Evolutionary conservation across 2,329 filamentous ascomycete genomes (phyloP).

Genomic region (Ascochyta clinopodiicola): DNA sequence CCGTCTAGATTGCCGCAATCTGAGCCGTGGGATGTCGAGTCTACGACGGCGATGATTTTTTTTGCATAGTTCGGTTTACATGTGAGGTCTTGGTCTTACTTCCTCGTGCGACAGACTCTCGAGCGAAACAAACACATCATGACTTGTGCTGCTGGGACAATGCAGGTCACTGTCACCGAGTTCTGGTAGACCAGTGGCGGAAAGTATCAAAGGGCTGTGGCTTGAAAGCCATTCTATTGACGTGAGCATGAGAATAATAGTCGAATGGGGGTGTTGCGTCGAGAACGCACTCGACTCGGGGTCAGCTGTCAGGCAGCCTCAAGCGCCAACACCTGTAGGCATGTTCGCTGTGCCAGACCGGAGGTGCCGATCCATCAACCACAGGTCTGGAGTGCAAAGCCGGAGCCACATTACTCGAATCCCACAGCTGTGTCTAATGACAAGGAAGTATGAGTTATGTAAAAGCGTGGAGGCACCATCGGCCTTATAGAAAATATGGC

Average conservation of each 20-base stretch:
- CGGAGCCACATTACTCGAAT: background rate
- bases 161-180: background rate
- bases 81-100: background rate
- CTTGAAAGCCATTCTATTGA: background rate
- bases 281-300: slow-evolving; percentile 4
- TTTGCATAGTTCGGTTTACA: background rate
- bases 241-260: background rate
- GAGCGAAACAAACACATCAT: background rate
- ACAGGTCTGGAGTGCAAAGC: background rate
- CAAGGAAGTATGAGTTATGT: slow-evolving; percentile 20
- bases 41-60: background rate
- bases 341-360: background rate
- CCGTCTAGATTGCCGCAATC: background rate
- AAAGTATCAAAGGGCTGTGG: background rate
- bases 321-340: background rate
- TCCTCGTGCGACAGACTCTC: background rate
- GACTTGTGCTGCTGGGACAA: background rate
- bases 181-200: slow-evolving; percentile 3
- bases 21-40: background rate
- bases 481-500: slow-evolving; percentile 26
- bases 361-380: background rate
- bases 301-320: background rate
- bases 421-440: slow-evolving; percentile 5
- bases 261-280: background rate
- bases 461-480: slow-evolving; percentile 30